Base-by-base conservation (phyloP, 2,329 filamentous ascomycete genomes). In the Xylariales sp. region DNA sequence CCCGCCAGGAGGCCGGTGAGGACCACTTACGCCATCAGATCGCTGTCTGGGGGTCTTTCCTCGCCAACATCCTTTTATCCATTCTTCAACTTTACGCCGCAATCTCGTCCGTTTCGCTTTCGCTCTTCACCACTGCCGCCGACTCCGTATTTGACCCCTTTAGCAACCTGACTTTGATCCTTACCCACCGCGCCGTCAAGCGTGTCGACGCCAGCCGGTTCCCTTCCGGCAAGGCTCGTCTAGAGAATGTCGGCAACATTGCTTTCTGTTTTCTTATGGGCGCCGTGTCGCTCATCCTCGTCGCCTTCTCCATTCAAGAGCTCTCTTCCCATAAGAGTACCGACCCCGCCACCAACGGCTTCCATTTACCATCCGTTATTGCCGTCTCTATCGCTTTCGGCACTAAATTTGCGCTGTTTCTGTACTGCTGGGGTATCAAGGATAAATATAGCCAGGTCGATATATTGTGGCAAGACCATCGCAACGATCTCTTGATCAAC, bases 191-290 rank as follows among this genome's bases (percentile, higher is more conserved):
- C 57, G 95, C 96, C 57, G 93, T 97, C 72, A 92, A 91, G 74
- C 90, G 89, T 61, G 95, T 98, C 46, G 94, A 99, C 75, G 88
- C 92, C 1, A 88, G 90, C 59, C 91, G 92, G 54, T 99, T 97
- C 77, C 95, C 95, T 0, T 94, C 92, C 0, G 95, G 95, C 71
- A 97, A 97, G 79, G 94, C 94, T 5, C 91, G 96, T 36, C 92
- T 99, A 69, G 95, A 98, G 81, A 98, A 94, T 0, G 93, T 94
- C 0, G 96, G 96, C 60, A 99, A 98, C 77, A 97, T 98, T 71
- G 89, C 91, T 67, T 99, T 99, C 81, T 97, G 94, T 81, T 97
- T 97, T 80, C 85, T 99, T 74, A 98, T 99, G 96, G 94, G 90
- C 23, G 85, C 93, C 9, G 95, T 98, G 7, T 97, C 94, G 0